Base-by-base conservation (phyloP, 129 eudicot species). In the Lactuca saligna region DNA sequence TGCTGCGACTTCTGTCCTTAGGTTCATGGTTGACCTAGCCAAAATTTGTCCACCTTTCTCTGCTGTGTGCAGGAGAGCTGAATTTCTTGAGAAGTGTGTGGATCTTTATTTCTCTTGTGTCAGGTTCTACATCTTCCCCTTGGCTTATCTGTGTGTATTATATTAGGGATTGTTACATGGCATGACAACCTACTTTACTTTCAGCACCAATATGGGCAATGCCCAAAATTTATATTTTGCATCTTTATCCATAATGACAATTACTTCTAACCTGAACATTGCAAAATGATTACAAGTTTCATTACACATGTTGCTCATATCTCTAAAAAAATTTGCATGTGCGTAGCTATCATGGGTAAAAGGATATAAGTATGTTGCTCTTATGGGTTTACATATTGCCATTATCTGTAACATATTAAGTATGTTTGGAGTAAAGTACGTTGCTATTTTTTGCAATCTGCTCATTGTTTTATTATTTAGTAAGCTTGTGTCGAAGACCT, bases 11-110 rank as follows among this genome's bases (percentile, higher is more conserved):
- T 86, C 99, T 5, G 91, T 94, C 63, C 88, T 94, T 35, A 78
- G 99, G 72, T 94, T 94, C 76, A 85, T 94, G 97, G 97, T 94
- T 63, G 99, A 94, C 78, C 85, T 94, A 54, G 96, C 91, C 20
- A 94, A 94, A 77, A 94, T 83, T 91, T 89, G 89, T 78, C 90
- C 88, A 4, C 72, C 88, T 33, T 94, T 94, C 72, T 89, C 99
- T 29, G 88, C 82, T 80, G 85, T 87, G 61, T 89, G 90, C 68
- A 85, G 96, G 65, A 85, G 97, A 31, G 71, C 87, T 11, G 99
- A 94, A 61, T 87, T 87, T 83, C 93, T 94, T 49, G 99, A 94
- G 70, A 80, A 85, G 83, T 94, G 97, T 66, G 89, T 89, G 69
- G 93, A 85, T 75, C 86, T 94, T 33, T 90, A 94, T 80, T 94